Conservation (phyloP, 257 asterid species). For the Fraxinus cuspidata region DNA sequence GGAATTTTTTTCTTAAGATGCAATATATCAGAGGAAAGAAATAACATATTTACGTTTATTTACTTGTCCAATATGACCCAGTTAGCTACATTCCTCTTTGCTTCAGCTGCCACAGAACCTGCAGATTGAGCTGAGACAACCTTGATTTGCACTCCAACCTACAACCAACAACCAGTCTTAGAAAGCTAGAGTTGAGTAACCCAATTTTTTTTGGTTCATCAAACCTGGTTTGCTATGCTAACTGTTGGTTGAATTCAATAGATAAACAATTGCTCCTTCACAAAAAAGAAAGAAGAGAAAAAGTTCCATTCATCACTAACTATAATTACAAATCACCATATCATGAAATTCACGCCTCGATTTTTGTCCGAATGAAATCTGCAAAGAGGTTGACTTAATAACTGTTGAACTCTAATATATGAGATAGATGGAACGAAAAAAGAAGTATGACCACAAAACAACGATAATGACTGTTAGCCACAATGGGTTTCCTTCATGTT, state of each 20-base stretch:
- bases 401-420: neutral
- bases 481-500: neutral
- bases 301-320: constrained; percentile 4
- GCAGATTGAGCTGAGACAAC: constrained; percentile 59
- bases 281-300: neutral
- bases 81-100: constrained; percentile 56
- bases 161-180: constrained; percentile 30
- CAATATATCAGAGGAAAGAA: constrained; percentile 34
- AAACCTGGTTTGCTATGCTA: neutral
- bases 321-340: neutral
- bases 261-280: neutral
- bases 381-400: neutral
- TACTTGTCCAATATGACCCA: constrained; percentile 97
- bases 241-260: neutral
- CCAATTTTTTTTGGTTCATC: neutral
- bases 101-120: constrained; percentile 83
- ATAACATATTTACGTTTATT: constrained; percentile 51
- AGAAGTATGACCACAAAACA: neutral
- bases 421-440: neutral
- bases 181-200: constrained; percentile 9
- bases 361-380: neutral
- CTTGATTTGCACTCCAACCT: constrained; percentile 84
- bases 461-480: neutral
- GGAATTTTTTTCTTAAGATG: neutral
- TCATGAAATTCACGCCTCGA: neutral